phyloP scores from a whole-genome alignment of 164 flowering plant species.

The Vitis vinifera region DNA sequence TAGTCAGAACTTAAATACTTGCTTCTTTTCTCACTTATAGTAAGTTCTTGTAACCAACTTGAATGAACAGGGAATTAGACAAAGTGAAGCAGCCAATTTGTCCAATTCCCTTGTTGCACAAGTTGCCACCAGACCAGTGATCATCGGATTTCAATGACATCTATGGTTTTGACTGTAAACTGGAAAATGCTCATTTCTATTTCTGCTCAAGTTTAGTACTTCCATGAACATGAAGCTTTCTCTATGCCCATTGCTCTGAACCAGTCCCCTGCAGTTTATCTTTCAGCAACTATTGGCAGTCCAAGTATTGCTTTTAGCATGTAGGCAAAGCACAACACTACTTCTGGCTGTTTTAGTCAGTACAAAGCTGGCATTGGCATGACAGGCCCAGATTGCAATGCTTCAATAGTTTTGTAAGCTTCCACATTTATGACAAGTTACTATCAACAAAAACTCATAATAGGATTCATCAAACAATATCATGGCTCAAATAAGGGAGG shows the following conservation, averaged over 20 bases:
- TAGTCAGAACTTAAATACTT: too few relatives aligned
- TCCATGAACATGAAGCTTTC: slow-evolving; percentile 2
- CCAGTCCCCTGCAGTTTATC: slow-evolving; percentile 5
- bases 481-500: background rate
- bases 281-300: slow-evolving; percentile 10
- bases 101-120: background rate
- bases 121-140: too few relatives aligned
- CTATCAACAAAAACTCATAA: background rate
- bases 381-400: background rate
- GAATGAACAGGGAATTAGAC: too few relatives aligned
- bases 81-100: too few relatives aligned
- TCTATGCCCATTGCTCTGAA: slow-evolving; percentile 3
- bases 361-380: slow-evolving; percentile 9
- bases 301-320: slow-evolving; percentile 4
- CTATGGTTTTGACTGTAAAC: background rate
- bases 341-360: background rate
- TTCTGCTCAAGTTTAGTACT: slow-evolving; percentile 7
- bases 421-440: background rate
- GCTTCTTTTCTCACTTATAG: too few relatives aligned
- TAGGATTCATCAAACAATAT: too few relatives aligned
- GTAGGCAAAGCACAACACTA: slow-evolving; percentile 4
- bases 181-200: background rate
- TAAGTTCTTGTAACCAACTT: too few relatives aligned
- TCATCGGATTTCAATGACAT: too few relatives aligned
- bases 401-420: slow-evolving; percentile 18